Conservation (phyloP, 176 grass and related monocot genomes). For the Metroxylon sagu region DNA sequence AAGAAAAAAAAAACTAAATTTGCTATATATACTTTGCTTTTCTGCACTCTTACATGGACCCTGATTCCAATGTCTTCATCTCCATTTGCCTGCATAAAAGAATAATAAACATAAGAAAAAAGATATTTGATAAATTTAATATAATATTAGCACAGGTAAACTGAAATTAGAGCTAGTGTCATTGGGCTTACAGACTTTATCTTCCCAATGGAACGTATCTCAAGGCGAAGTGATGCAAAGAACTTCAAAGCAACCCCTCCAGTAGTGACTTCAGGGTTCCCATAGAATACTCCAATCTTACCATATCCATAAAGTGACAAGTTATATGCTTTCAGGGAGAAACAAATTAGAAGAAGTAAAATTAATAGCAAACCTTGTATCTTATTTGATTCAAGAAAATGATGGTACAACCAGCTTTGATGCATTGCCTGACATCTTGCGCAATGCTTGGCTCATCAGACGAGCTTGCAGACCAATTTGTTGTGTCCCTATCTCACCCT, state of each 20-base stretch:
- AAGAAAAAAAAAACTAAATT: neutral
- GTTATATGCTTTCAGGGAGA: neutral
- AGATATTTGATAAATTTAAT: no score
- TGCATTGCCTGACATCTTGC: slow-evolving; percentile 99
- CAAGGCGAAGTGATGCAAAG: slow-evolving; percentile 94
- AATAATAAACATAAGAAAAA: neutral
- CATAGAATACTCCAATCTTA: slow-evolving; percentile 97
- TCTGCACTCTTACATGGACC: slow-evolving; percentile 97
- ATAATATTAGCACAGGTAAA: neutral
- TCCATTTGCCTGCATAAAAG: slow-evolving; percentile 54
- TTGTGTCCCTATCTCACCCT: slow-evolving; percentile 97
- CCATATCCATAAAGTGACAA: slow-evolving; percentile 14
- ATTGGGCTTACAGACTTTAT: slow-evolving; percentile 86
- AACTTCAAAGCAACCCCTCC: slow-evolving; percentile 98
- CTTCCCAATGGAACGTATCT: slow-evolving; percentile 88
- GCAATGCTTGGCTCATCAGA: slow-evolving; percentile 97
- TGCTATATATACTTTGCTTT: slow-evolving; percentile 81
- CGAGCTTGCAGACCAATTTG: slow-evolving; percentile 98
- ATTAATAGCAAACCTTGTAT: slow-evolving; percentile 68
- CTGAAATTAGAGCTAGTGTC: slow-evolving; percentile 2
- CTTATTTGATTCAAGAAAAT: slow-evolving; percentile 99
- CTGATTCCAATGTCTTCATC: slow-evolving; percentile 95
- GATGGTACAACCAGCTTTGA: slow-evolving; percentile 96
- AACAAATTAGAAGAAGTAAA: neutral
- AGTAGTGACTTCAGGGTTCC: slow-evolving; percentile 98